These are phyloP conservation scores for Termitomyces sp. DNA, from an alignment of 1,284 basidiomycete genomes.

Conservation along the genomic window DNA sequence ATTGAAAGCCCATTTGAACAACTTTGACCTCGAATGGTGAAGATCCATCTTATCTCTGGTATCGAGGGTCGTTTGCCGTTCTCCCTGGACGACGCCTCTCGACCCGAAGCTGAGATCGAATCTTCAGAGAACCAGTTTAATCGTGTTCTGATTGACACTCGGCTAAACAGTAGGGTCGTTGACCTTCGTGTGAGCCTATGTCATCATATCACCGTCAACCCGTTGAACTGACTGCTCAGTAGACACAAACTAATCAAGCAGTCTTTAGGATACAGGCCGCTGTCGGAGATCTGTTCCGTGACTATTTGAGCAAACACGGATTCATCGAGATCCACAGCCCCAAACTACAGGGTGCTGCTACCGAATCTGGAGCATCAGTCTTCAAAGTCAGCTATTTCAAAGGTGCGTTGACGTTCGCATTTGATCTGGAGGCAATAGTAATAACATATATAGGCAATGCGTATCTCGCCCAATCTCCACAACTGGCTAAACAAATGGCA, in stretches of 20 bases:
- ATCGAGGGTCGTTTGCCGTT: slow-evolving; percentile 83
- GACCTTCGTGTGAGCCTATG: slow-evolving; percentile 77
- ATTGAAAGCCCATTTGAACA: not conserved
- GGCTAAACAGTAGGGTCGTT: slow-evolving; percentile 92
- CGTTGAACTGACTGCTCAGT: slow-evolving; percentile 7
- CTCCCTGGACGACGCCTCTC: slow-evolving; percentile 88
- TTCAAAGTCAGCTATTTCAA: slow-evolving; percentile 99
- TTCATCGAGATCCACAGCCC: slow-evolving; percentile 98
- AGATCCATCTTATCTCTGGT: slow-evolving; percentile 81
- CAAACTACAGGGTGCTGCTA: slow-evolving; percentile 95
- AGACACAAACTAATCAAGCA: slow-evolving; percentile 96
- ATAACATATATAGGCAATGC: slow-evolving; percentile 57
- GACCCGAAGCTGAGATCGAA: slow-evolving; percentile 77
- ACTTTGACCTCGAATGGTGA: not conserved
- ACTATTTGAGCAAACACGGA: slow-evolving; percentile 70
- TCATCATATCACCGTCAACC: slow-evolving; percentile 3
- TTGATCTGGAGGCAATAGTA: too few relatives aligned
- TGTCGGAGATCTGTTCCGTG: slow-evolving; percentile 86
- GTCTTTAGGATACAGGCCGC: slow-evolving; percentile 92
- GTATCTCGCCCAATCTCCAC: slow-evolving; percentile 94
- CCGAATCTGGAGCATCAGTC: slow-evolving; percentile 94
- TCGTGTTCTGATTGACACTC: slow-evolving; percentile 83
- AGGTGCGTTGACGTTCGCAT: slow-evolving; percentile 37
- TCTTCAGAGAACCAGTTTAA: slow-evolving; percentile 64
- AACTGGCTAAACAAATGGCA: slow-evolving; percentile 98